Evolutionary conservation across 257 asterid genomes (phyloP).

Genomic region (Nicotiana otophora): DNA sequence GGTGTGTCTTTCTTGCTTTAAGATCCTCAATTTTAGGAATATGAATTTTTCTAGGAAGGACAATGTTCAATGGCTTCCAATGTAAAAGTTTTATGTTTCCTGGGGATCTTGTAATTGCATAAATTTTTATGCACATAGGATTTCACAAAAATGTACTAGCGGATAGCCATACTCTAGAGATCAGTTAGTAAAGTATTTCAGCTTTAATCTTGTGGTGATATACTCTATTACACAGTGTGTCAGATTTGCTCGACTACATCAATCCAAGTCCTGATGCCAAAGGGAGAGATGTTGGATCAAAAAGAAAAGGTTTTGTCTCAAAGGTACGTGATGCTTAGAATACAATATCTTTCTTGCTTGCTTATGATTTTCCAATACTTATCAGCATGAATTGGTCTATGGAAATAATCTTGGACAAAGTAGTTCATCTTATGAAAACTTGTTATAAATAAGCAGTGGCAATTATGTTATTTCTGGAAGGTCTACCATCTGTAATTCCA

Average conservation of each 20-base stretch:
- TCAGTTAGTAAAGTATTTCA: background rate
- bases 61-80: background rate
- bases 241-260: constrained; percentile 96
- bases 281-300: constrained; percentile 71
- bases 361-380: constrained; percentile 12
- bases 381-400: background rate
- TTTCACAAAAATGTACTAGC: background rate
- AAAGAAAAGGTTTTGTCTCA: constrained; percentile 50
- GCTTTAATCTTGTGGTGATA: background rate
- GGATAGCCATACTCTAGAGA: background rate
- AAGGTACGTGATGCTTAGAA: constrained; percentile 42
- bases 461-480: background rate
- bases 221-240: constrained; percentile 62
- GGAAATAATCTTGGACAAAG: background rate
- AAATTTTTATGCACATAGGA: background rate
- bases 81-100: background rate
- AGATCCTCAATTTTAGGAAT: background rate
- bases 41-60: constrained; percentile 3
- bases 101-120: background rate
- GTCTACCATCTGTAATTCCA: constrained; percentile 2
- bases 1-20: background rate
- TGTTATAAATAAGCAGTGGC: background rate
- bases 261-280: constrained; percentile 76
- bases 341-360: background rate
- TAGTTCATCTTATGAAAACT: background rate